Evolutionary conservation across 2,329 filamentous ascomycete genomes (phyloP).

Genomic region (Xylaria sp.): DNA sequence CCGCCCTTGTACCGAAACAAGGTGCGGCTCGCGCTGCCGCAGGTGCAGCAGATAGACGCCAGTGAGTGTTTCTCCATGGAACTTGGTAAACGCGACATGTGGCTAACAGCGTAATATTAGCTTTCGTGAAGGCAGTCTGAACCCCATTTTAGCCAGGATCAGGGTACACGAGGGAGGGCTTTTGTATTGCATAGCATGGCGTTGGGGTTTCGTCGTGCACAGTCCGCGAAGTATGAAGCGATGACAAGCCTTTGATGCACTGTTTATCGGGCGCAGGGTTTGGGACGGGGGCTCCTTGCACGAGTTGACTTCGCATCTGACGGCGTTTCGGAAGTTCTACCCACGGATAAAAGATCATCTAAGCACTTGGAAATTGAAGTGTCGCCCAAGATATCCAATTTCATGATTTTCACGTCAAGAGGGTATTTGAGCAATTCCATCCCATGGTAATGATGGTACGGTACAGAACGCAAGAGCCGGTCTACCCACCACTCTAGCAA

Average conservation of each 20-base stretch:
- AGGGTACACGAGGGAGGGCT: conserved; percentile 3
- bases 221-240: not conserved
- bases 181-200: conserved; percentile 36
- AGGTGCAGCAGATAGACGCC: conserved; percentile 92
- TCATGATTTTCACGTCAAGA: conserved; percentile 9
- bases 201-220: conserved; percentile 25
- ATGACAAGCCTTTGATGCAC: conserved; percentile 5
- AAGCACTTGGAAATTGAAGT: conserved; percentile 6
- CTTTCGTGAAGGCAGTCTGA: conserved; percentile 33
- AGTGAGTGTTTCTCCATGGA: conserved; percentile 64
- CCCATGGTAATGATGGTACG: conserved; percentile 23
- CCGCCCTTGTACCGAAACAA: conserved; percentile 95
- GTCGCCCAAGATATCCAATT: conserved; percentile 22
- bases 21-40: conserved; percentile 81
- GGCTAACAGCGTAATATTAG: conserved; percentile 23
- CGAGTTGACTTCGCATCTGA: conserved; percentile 5
- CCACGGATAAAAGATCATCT: conserved; percentile 5
- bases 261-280: not conserved
- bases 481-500: conserved; percentile 32
- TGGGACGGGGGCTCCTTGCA: conserved; percentile 1
- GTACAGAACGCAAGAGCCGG: conserved; percentile 28
- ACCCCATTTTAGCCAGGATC: not conserved
- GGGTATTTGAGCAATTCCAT: conserved; percentile 7
- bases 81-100: not conserved
- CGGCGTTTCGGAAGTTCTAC: conserved; percentile 3